Base-by-base conservation (phyloP, 2,329 filamentous ascomycete species). In the Chaetothyriales sp. region DNA sequence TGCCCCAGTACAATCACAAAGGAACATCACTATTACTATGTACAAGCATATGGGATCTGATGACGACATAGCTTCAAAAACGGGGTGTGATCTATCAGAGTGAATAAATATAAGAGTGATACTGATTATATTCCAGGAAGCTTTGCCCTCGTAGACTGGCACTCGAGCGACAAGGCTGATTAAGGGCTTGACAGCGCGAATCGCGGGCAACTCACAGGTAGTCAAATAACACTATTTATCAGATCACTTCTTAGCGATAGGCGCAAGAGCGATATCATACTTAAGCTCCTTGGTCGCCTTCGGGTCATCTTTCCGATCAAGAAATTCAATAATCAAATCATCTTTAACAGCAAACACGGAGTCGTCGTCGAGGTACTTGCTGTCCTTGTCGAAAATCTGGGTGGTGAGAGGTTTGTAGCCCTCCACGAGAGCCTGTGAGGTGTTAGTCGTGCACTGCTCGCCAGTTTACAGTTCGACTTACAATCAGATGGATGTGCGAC, bases 381-480 rank as follows among this genome's bases (percentile, higher is more conserved):
- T 80, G 55, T 78, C 73, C 52, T 73, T 70, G 64, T 88, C 84
- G 63, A 88, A 90, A 51, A 92, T 81, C 65, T 92, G 86, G 1
- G 85, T 88, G 0, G 82, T 84, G 47, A 94, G 75, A 0, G 82
- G 73, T 61, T 80, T 83, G 70, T 83, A 81, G 6, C 76, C 77
- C 1, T 76, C 72, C 10, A 73, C 71, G 25, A 74, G 72, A 64
- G 76, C 70, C 72, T 77, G 54, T 18, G 28, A 44, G 19, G n/a
- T n/a, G 18, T 48, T 15, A 46, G 48, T 15, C 15, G 33, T 4
- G 13, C 33, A 5, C 44, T 29, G 19, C 43, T 48, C 22, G 28
- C 47, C 44, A 51, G 48, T 15, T 46, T 37, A 48, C 2, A 15
- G 6, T 44, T 19, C 40, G 57, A 54, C 73, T 64, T 64, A 78